A percentile compares a stretch with the other conserved stretches of the same genome.
Conservation (phyloP, 192 early-diverging fungal genomes). For the Backusella parvicylindrica region DNA sequence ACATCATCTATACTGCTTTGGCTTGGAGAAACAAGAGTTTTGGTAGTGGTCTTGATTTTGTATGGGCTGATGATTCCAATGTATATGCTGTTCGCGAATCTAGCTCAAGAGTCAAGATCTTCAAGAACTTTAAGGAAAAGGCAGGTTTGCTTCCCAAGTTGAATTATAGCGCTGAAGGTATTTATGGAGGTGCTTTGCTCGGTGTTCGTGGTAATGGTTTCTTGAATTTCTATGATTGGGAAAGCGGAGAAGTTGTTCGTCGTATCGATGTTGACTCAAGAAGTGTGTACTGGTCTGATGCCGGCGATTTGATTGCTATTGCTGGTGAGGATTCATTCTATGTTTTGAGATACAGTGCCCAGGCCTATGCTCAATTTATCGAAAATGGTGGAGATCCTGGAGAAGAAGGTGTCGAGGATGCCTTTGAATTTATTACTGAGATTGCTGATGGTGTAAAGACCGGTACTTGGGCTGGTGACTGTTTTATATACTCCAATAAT, state of each 20-base stretch:
- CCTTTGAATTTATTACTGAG: constrained; percentile 92
- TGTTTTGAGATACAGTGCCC: constrained; percentile 90
- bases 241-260: constrained; percentile 84
- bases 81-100: constrained; percentile 97
- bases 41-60: constrained; percentile 92
- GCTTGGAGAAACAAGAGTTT: constrained; percentile 99
- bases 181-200: constrained; percentile 91
- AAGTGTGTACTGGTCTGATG: constrained; percentile 94
- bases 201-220: constrained; percentile 82
- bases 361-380: constrained; percentile 72
- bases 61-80: constrained; percentile 96
- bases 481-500: constrained; percentile 95
- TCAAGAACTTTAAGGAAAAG: constrained; percentile 96
- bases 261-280: constrained; percentile 91
- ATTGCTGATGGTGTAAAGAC: constrained; percentile 91
- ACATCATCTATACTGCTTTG: constrained; percentile 99
- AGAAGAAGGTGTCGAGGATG: constrained; percentile 96
- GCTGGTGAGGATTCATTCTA: constrained; percentile 92
- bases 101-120: constrained; percentile 81
- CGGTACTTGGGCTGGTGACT: constrained; percentile 98
- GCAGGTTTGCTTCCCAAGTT: constrained; percentile 59
- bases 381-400: constrained; percentile 63
- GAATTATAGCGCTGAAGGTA: constrained; percentile 86
- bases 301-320: constrained; percentile 88
- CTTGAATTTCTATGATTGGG: constrained; percentile 98